Evolutionary conservation across 352 stramenopile species (phyloP).

Genomic region (Aphanomyces invadans): DNA sequence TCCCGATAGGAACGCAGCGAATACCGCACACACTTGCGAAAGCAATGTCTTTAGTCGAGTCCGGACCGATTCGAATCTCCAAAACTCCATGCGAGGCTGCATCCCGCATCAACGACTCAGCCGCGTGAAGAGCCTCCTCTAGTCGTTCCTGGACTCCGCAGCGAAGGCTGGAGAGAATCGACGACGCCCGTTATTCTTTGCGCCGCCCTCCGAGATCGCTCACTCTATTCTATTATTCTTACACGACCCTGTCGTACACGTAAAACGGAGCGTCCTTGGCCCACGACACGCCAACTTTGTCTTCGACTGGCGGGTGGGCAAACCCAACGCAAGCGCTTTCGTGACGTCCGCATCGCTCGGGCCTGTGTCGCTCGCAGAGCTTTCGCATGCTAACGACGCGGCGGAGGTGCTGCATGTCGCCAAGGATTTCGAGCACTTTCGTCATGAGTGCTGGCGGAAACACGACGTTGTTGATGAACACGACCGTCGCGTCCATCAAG

Average conservation of each 20-base stretch:
- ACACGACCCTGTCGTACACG: conserved; percentile 50
- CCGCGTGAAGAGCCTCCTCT: too few relatives aligned
- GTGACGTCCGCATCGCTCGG: conserved; percentile 47
- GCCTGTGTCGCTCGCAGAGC: conserved; percentile 68
- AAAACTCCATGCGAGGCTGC: too few relatives aligned
- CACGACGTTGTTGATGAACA: conserved; percentile 85
- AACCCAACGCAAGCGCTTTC: conserved; percentile 58
- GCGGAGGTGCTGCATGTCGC: conserved; percentile 46
- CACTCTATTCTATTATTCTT: too few relatives aligned
- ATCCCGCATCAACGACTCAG: too few relatives aligned
- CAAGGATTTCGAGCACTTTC: conserved; percentile 56
- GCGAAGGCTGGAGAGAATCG: too few relatives aligned
- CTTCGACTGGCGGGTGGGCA: conserved; percentile 53
- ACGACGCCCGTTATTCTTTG: too few relatives aligned
- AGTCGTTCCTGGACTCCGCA: too few relatives aligned
- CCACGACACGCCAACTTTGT: conserved; percentile 74
- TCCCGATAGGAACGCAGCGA: too few relatives aligned
- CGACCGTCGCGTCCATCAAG: conserved; percentile 65
- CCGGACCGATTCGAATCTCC: too few relatives aligned
- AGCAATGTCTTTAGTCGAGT: too few relatives aligned
- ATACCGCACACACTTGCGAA: too few relatives aligned
- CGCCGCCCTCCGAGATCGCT: too few relatives aligned
- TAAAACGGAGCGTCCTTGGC: conserved; percentile 67
- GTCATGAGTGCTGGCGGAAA: conserved; percentile 72
- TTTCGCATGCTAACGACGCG: conserved; percentile 70